Evolutionary conservation across 805 yeast species (phyloP), one percentile per base, ranked within the genome.

Genomic region (Schizosaccharomyces osmophilus): DNA sequence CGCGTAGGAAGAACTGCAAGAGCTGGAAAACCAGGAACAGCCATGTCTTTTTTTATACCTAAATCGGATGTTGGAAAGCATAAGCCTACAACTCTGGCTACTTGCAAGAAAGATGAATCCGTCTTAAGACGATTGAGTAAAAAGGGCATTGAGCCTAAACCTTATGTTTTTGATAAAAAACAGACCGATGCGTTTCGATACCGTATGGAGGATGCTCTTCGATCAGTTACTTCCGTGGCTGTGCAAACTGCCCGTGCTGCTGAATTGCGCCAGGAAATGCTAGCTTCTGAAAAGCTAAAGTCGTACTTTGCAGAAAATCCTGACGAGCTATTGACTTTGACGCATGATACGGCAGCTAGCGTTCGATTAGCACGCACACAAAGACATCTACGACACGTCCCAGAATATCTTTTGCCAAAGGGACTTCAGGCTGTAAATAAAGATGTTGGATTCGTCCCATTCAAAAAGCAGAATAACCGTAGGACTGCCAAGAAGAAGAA

Each of bases 251-350:
- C 97, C 0, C 80, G 97, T 68, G 79, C 88, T 62, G 85, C 82
- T 70, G 98, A 93, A 69, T 78, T 90, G 71, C 85, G 85, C 71
- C 79, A 82, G 66, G 97, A 93, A 72, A 76, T 93, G 70, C 75
- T 93, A 64, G 81, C 90, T 55, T 85, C 94, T 66, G 96, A 87
- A 63, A 88, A 87, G 69, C 78, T 93, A 70, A 87, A 88, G 73
- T 79, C 96, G 69, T 95, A 87, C 73, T 93, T 93, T 70, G 96
- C 90, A 71, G 97, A 93, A 69, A 93, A 93, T 69, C 98, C 98
- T 6, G 94, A 87, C 69, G 98, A 93, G 73, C 78, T 93, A 67
- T 81, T 82, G 24, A 81, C 85, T 61, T 79, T 93, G 69, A 84
- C 96, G 69, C 98, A 93, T 69, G 98, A 93, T 70, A 85, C 83